Conservation (phyloP, 192 early-diverging fungal genomes). For the Backusella tuberculispora region DNA sequence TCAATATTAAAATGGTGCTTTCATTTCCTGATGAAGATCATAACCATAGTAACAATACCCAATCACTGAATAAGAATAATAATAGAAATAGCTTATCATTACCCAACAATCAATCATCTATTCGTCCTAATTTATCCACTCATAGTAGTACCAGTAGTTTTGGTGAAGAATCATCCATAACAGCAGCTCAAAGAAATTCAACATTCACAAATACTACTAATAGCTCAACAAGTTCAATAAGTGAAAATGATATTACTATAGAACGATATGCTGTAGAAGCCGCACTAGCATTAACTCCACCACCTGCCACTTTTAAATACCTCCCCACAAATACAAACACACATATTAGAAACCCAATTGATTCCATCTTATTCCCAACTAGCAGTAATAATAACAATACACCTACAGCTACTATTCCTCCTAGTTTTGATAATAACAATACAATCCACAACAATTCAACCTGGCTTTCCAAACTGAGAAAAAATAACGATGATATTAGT, state of each 20-base stretch:
- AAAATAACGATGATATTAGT: neutral
- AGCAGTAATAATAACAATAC: neutral
- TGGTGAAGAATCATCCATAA: neutral
- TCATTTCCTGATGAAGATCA: conserved; percentile 17
- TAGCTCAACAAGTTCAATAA: neutral
- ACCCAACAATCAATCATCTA: neutral
- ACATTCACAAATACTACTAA: neutral
- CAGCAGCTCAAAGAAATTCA: neutral
- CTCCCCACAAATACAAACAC: conserved; percentile 3
- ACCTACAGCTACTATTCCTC: neutral
- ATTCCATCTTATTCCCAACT: neutral
- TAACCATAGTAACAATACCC: neutral
- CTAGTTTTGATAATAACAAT: neutral
- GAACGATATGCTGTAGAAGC: neutral
- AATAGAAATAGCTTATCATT: neutral
- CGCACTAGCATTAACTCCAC: neutral
- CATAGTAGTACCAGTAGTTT: conserved; percentile 14
- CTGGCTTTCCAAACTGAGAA: conserved; percentile 11
- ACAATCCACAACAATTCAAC: neutral
- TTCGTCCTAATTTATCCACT: neutral
- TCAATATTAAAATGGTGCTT: conserved; percentile 26
- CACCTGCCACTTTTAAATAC: neutral
- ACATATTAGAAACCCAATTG: conserved; percentile 1
- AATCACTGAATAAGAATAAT: conserved; percentile 15
- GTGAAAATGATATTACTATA: neutral